These are phyloP conservation scores for Sporodiniella umbellata DNA, from an alignment of 371 early-diverging fungal genomes.

Conservation along the genomic window DNA sequence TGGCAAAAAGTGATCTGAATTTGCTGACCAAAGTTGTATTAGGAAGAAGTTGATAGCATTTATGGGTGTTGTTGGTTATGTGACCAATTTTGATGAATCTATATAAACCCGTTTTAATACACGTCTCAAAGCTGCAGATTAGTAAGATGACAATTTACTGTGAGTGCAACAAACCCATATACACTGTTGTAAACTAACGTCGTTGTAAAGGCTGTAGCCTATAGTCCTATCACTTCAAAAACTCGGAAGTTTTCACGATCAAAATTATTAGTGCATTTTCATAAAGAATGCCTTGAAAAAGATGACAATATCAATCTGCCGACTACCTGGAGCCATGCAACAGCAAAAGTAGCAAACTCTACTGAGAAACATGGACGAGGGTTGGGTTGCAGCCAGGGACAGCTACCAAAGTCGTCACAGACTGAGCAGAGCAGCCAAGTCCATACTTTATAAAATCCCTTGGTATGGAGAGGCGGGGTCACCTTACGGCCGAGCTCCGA, in stretches of 20 bases:
- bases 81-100: constrained; percentile 11
- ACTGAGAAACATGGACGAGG: constrained; percentile 17
- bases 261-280: constrained; percentile 12
- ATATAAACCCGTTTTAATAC: constrained; percentile 12
- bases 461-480: constrained; percentile 16
- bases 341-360: constrained; percentile 18
- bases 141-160: constrained; percentile 9
- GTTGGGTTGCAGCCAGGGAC: constrained; percentile 15
- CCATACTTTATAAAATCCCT: constrained; percentile 17
- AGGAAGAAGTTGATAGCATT: constrained; percentile 7
- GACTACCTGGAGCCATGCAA: constrained; percentile 21
- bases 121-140: constrained; percentile 7
- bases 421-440: constrained; percentile 21
- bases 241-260: constrained; percentile 14
- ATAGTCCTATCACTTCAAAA: constrained; percentile 12
- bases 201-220: constrained; percentile 15
- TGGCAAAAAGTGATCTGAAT: constrained; percentile 8
- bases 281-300: constrained; percentile 15
- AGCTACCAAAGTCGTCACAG: constrained; percentile 18
- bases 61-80: constrained; percentile 3
- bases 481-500: constrained; percentile 11
- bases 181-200: constrained; percentile 11
- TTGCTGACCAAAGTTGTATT: constrained; percentile 7
- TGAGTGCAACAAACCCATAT: constrained; percentile 9
- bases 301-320: constrained; percentile 17